Conservation (phyloP, 2,329 filamentous ascomycete genomes). For the Arthrobotrys musiformis region DNA sequence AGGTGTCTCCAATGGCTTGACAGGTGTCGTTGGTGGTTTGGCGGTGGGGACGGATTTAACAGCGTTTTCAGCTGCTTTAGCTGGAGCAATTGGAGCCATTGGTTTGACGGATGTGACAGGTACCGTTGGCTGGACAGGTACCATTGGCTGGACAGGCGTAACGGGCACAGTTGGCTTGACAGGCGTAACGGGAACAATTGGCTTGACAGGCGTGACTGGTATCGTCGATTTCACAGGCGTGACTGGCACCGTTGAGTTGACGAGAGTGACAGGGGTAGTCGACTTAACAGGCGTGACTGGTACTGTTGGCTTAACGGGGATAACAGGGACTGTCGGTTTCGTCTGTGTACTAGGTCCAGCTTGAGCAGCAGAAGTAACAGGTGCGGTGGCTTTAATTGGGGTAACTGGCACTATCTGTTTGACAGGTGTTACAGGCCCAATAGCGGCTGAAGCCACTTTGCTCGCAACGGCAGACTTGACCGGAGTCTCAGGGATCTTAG, state of each 20-base stretch:
- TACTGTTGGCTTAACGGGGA: not conserved
- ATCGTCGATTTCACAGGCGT: not conserved
- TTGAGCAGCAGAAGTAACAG: not conserved
- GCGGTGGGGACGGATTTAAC: not conserved
- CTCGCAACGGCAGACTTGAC: not conserved
- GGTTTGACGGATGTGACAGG: constrained; percentile 2
- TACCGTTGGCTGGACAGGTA: not conserved
- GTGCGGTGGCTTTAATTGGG: not conserved
- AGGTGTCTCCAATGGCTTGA: not conserved
- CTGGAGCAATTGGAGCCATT: not conserved
- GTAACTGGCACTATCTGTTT: not conserved
- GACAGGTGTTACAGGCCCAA: not conserved
- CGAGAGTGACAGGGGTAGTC: not conserved
- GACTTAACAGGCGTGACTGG: constrained; percentile 7
- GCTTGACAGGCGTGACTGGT: not conserved
- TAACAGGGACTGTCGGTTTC: not conserved
- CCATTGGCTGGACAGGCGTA: not conserved
- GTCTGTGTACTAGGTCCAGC: not conserved
- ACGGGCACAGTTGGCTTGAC: not conserved
- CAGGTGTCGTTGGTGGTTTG: not conserved
- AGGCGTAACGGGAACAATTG: not conserved
- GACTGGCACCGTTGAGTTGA: not conserved
- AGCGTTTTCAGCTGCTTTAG: not conserved
- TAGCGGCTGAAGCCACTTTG: not conserved
- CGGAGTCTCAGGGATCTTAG: not conserved